Conservation (phyloP, 192 early-diverging fungal species). For the Backusella tuberculispora region DNA sequence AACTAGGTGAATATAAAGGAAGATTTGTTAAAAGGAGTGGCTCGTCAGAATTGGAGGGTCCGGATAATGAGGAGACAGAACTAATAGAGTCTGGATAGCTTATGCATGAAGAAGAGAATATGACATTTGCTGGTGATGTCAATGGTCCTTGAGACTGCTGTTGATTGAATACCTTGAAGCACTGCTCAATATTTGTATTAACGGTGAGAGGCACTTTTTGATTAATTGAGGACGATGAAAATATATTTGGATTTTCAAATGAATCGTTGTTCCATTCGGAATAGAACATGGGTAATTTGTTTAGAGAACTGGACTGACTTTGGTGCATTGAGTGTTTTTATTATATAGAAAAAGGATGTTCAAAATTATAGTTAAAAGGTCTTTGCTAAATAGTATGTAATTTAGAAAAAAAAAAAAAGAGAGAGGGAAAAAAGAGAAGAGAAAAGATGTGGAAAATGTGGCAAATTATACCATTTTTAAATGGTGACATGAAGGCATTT, state of each 20-base stretch:
- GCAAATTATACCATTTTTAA: slow-evolving; percentile 1
- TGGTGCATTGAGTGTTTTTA: neutral
- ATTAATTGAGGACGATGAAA: neutral
- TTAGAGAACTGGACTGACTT: neutral
- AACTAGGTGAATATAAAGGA: neutral
- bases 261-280: neutral
- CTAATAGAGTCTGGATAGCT: neutral
- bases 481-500: neutral
- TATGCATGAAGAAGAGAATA: neutral
- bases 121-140: neutral
- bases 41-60: neutral
- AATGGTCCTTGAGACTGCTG: neutral
- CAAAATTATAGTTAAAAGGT: neutral
- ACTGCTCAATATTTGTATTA: neutral
- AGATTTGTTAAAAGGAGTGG: neutral
- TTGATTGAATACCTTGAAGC: neutral
- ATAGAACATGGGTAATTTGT: neutral
- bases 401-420: neutral
- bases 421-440: neutral
- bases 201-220: neutral
- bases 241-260: neutral
- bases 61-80: neutral
- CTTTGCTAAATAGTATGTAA: neutral
- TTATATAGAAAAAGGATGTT: neutral
- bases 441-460: neutral